Base-by-base conservation (phyloP, 495 filamentous ascomycete species). In the Penicillium maclennaniae region DNA sequence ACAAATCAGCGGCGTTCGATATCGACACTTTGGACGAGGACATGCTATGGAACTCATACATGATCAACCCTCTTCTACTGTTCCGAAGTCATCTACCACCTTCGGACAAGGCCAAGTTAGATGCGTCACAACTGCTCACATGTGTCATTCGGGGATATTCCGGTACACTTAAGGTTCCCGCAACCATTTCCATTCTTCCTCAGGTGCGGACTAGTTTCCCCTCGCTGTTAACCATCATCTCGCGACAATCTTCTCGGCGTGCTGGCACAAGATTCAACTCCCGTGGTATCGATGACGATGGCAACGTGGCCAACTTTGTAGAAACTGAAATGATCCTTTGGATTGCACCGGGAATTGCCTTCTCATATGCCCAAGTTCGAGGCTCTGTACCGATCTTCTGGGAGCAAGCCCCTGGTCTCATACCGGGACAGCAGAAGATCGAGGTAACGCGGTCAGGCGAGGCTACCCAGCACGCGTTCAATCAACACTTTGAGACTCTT, bases 21-120 rank as follows among this genome's bases (percentile, higher is more conserved):
- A 85, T 92, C 49, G 87, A 89, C 51, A 86, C 84, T 46, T 82
- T 96, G 27, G 89, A 98, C 68, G 85, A 88, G 53, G 86, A 87
- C 7, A 96, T 95, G 71, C 71, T 98, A 25, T 98, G 93, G 93
- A 98, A 98, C 59, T 91, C 88, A 9, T 95, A 93, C 70, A 97
- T 98, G 92, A 95, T 98, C 53, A 80, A 86, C 49, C 92, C 95
- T 7, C 79, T 98, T 47, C 84, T 97, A 38, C 77, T 86, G 46
- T 97, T 98, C 63, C 85, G 93, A 23, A 90, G 86, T 14, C 82
- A 88, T 16, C 74, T 98, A 17, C 79, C 87, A 15, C 77, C 77
- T 17, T 77, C 80, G 16, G 91, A 97, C 51, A 86, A 85, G 49
- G 75, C 74, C 20, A 83, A 81, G 20, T 76, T 98, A 15, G 93